These are phyloP conservation scores for Cupressus sempervirens DNA, from an alignment of 75 land plant species.

Conservation along the genomic window DNA sequence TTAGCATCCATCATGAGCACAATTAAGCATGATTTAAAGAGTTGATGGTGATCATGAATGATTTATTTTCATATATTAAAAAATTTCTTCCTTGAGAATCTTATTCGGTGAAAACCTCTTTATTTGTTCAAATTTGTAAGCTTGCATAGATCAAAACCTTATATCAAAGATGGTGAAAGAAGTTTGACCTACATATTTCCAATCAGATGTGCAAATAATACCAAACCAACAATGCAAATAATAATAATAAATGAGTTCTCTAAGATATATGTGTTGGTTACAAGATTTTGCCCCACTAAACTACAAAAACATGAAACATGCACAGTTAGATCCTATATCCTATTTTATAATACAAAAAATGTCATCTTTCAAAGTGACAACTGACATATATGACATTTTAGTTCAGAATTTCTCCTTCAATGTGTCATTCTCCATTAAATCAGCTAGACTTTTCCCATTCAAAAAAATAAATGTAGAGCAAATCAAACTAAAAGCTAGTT, in stretches of 20 bases:
- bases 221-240: conserved; percentile 70
- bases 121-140: background rate
- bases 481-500: background rate
- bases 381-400: background rate
- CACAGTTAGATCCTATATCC: conserved; percentile 4
- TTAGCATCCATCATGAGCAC: background rate
- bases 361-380: background rate
- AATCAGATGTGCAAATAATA: conserved; percentile 90
- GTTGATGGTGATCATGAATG: background rate
- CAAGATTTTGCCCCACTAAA: conserved; percentile 72
- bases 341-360: background rate
- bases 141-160: background rate
- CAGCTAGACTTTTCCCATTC: background rate
- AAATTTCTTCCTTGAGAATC: background rate
- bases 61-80: background rate
- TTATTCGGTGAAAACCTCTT: background rate
- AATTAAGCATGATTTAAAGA: background rate
- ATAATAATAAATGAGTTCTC: conserved; percentile 81
- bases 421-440: background rate
- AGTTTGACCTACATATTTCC: conserved; percentile 96
- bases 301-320: conserved; percentile 29
- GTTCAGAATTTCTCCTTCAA: background rate
- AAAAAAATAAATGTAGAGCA: background rate
- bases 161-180: background rate
- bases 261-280: conserved; percentile 71